phyloP scores from a whole-genome alignment of 2,329 filamentous ascomycete genomes.

The Chalaropsis ovoidea region DNA sequence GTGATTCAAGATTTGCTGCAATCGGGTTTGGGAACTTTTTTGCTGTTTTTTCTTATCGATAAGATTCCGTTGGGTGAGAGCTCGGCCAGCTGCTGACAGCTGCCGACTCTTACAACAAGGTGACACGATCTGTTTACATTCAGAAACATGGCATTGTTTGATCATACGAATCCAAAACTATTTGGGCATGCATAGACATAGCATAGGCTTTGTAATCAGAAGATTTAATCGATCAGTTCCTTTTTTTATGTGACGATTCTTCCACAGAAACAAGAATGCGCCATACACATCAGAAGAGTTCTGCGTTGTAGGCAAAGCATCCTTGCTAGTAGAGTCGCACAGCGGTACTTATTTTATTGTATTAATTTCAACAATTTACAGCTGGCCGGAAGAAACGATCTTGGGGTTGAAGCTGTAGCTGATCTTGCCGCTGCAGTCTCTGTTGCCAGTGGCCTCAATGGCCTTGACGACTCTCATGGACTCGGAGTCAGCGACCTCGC shows the following conservation, averaged over 20 bases:
- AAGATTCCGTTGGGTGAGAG: background rate
- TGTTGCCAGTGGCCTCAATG: constrained; percentile 48
- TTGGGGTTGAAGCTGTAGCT: constrained; percentile 38
- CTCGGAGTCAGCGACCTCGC: constrained; percentile 51
- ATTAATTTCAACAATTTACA: constrained; percentile 20
- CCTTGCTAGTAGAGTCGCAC: background rate
- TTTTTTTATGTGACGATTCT: too few species aligned
- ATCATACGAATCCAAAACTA: too few species aligned
- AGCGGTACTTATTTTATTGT: constrained; percentile 1
- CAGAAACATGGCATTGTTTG: too few species aligned
- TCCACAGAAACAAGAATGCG: too few species aligned
- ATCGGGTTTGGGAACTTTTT: constrained; percentile 13
- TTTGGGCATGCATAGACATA: too few species aligned
- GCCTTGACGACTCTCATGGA: constrained; percentile 48
- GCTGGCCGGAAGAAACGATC: constrained; percentile 45
- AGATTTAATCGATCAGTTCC: too few species aligned
- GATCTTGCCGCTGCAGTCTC: too few species aligned
- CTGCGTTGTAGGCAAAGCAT: background rate
- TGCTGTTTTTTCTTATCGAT: constrained; percentile 23
- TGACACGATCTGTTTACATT: too few species aligned
- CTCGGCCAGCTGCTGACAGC: background rate
- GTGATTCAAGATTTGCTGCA: constrained; percentile 4
- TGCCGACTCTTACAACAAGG: background rate
- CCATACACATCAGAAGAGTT: background rate
- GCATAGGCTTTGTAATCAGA: too few species aligned